phyloP scores from a whole-genome alignment of 768 basidiomycete genomes.

The Zangia roseola region DNA sequence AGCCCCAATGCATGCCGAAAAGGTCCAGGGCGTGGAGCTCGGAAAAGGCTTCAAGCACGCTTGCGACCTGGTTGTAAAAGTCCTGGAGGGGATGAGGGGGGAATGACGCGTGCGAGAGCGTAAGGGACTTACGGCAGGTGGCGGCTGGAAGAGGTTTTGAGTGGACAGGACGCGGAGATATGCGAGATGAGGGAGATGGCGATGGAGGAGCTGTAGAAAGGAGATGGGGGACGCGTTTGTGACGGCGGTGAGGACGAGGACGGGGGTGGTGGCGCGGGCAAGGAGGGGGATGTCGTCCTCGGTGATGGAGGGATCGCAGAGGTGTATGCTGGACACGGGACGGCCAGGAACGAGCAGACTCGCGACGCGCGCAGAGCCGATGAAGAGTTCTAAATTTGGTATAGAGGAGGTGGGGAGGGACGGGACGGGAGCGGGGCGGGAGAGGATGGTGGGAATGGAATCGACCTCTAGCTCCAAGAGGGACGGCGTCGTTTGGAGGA shows the following conservation, averaged over 20 bases:
- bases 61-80: slow-evolving; percentile 62
- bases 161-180: slow-evolving; percentile 67
- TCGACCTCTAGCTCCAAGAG: slow-evolving; percentile 60
- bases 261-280: slow-evolving; percentile 45
- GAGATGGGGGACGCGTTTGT: slow-evolving; percentile 56
- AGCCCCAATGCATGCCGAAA: slow-evolving; percentile 74
- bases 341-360: slow-evolving; percentile 60
- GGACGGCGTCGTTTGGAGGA: slow-evolving; percentile 54
- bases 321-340: slow-evolving; percentile 61
- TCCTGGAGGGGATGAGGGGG: slow-evolving; percentile 38
- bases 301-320: slow-evolving; percentile 58
- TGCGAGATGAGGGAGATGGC: slow-evolving; percentile 56
- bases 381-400: slow-evolving; percentile 52
- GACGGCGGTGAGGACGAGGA: slow-evolving; percentile 58
- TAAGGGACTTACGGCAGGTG: slow-evolving; percentile 46
- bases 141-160: slow-evolving; percentile 47
- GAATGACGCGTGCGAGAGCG: background rate
- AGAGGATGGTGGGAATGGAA: slow-evolving; percentile 29
- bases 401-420: slow-evolving; percentile 36
- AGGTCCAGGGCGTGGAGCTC: slow-evolving; percentile 68
- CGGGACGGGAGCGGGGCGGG: slow-evolving; percentile 20
- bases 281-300: slow-evolving; percentile 55
- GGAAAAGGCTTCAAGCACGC: slow-evolving; percentile 55
- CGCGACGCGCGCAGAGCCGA: slow-evolving; percentile 58
- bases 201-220: slow-evolving; percentile 56